Percentiles rank a stretch among this genome's conserved stretches.
These are phyloP conservation scores for Cicer chorassanicum DNA, from an alignment of 306 rosid species.

Conservation along the genomic window DNA sequence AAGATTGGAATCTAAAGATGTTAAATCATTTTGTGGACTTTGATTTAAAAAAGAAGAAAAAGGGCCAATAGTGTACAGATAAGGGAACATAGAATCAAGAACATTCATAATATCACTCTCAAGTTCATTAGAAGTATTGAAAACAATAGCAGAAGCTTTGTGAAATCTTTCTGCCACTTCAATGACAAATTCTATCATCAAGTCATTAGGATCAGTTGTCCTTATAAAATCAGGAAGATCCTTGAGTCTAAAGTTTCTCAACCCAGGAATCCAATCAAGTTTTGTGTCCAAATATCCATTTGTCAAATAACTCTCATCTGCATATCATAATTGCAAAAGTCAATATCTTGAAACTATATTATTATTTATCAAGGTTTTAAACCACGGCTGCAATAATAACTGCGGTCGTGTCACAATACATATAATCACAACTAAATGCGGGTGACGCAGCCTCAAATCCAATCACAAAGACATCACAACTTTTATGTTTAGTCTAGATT, in stretches of 20 bases:
- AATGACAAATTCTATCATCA: background rate
- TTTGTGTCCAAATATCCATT: slow-evolving; percentile 40
- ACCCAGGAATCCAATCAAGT: slow-evolving; percentile 39
- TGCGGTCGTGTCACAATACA: too few species aligned
- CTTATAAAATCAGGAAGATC: background rate
- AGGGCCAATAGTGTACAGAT: slow-evolving; percentile 24
- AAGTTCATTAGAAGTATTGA: slow-evolving; percentile 36
- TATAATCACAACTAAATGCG: too few species aligned
- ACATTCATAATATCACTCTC: slow-evolving; percentile 24
- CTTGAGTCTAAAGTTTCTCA: slow-evolving; percentile 34
- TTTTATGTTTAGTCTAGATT: background rate
- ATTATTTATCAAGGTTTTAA: too few species aligned
- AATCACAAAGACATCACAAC: background rate
- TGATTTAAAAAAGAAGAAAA: slow-evolving; percentile 9
- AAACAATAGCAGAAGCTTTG: slow-evolving; percentile 24
- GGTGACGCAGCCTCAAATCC: too few species aligned
- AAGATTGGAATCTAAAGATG: slow-evolving; percentile 18
- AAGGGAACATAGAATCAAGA: slow-evolving; percentile 14
- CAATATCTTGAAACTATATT: background rate
- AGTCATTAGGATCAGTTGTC: slow-evolving; percentile 41
- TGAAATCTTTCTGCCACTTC: slow-evolving; percentile 7
- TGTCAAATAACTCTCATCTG: slow-evolving; percentile 41
- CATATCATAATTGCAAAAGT: slow-evolving; percentile 10
- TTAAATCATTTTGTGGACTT: background rate
- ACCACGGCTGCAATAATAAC: too few species aligned